Evolutionary conservation across 1,139 yeast species (phyloP).

Genomic region (Sugiyamaella castrensis): DNA sequence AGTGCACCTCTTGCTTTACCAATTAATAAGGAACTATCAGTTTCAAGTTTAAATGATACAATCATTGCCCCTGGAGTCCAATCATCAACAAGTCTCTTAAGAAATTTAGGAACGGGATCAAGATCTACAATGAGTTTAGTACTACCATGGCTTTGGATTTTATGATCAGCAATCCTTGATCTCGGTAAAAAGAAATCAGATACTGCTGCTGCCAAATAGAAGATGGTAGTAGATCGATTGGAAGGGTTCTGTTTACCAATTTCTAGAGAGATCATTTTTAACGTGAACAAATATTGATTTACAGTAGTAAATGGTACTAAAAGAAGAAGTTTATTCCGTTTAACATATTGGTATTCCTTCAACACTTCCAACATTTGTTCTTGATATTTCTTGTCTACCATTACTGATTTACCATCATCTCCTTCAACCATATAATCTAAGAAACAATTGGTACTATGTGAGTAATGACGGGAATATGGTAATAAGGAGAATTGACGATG

Average conservation of each 20-base stretch:
- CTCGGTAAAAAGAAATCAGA: conserved; percentile 92
- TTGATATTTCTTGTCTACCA: conserved; percentile 58
- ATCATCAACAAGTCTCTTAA: conserved; percentile 78
- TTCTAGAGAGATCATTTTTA: conserved; percentile 62
- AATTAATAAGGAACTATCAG: conserved; percentile 69
- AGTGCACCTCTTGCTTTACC: conserved; percentile 77
- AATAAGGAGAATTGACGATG: conserved; percentile 88
- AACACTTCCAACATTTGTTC: conserved; percentile 63
- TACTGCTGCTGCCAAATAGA: conserved; percentile 95
- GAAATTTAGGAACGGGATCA: conserved; percentile 94
- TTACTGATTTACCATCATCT: conserved; percentile 32
- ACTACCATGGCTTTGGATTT: conserved; percentile 75
- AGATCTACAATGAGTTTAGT: conserved; percentile 69
- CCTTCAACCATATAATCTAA: conserved; percentile 65
- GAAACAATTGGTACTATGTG: conserved; percentile 81
- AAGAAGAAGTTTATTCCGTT: conserved; percentile 57
- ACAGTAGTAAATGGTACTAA: conserved; percentile 91
- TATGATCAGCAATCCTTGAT: conserved; percentile 83
- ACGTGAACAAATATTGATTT: conserved; percentile 84
- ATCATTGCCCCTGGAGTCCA: conserved; percentile 98
- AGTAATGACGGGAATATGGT: conserved; percentile 87
- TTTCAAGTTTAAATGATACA: conserved; percentile 90
- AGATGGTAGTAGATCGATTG: conserved; percentile 43
- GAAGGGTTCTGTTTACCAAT: conserved; percentile 38
- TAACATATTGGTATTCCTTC: conserved; percentile 60